phyloP scores from a whole-genome alignment of 192 early-diverging fungal species.

The Linnemannia hyalina region DNA sequence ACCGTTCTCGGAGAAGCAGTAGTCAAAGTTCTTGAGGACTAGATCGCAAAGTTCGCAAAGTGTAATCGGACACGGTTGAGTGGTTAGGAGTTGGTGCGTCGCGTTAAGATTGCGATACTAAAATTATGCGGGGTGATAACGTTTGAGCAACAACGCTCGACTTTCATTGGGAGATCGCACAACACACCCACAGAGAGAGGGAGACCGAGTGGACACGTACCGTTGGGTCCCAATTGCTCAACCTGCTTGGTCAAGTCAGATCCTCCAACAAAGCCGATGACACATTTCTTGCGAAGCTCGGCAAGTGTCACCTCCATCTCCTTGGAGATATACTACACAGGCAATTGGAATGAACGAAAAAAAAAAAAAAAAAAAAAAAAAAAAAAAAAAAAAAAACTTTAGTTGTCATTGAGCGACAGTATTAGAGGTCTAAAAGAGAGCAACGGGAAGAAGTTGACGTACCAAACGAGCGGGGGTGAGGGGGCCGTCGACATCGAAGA shows the following conservation, averaged over 20 bases:
- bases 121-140: not conserved
- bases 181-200: not conserved
- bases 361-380: not conserved
- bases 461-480: slow-evolving; percentile 95
- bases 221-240: slow-evolving; percentile 92
- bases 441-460: not conserved
- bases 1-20: slow-evolving; percentile 97
- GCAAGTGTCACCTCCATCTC: slow-evolving; percentile 83
- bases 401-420: not conserved
- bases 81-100: not conserved
- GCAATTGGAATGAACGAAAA: not conserved
- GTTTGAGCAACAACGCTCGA: not conserved
- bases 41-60: slow-evolving; percentile 7
- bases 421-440: not conserved
- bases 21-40: slow-evolving; percentile 93
- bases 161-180: not conserved
- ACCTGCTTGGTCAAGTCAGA: slow-evolving; percentile 94
- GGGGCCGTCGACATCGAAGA: slow-evolving; percentile 99
- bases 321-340: slow-evolving; percentile 76
- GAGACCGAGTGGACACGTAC: slow-evolving; percentile 56
- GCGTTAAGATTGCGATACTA: slow-evolving; percentile 3
- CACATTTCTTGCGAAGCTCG: slow-evolving; percentile 88
- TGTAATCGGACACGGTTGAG: not conserved
- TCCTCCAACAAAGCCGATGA: slow-evolving; percentile 97
- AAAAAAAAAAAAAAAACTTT: not conserved